phyloP scores from a whole-genome alignment of 192 early-diverging fungal species.

The Umbelopsis vinacea region DNA sequence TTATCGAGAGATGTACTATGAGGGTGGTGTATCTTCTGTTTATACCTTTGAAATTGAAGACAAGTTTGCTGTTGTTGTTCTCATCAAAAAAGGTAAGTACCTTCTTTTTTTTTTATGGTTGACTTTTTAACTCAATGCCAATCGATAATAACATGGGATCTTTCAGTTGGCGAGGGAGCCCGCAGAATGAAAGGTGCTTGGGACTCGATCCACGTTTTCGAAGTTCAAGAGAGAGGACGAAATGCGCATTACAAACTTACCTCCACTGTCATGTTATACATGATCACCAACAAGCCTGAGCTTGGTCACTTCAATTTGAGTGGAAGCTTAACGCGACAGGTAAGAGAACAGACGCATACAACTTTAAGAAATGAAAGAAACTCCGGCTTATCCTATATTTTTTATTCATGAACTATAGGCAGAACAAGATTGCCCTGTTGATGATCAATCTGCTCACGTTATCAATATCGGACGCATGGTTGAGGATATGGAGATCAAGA shows the following conservation, averaged over 20 bases:
- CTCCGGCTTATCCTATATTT: background rate
- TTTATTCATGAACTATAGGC: conserved; percentile 49
- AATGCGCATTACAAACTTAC: conserved; percentile 95
- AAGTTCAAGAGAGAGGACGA: conserved; percentile 84
- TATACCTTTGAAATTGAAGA: conserved; percentile 76
- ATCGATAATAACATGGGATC: background rate
- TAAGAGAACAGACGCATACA: conserved; percentile 26
- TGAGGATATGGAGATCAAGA: conserved; percentile 98
- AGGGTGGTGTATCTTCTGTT: conserved; percentile 95
- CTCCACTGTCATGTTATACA: conserved; percentile 94
- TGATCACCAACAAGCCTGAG: conserved; percentile 70
- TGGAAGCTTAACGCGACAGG: conserved; percentile 93
- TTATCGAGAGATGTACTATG: conserved; percentile 94
- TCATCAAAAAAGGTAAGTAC: conserved; percentile 92
- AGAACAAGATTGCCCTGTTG: conserved; percentile 82
- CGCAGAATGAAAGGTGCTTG: conserved; percentile 87
- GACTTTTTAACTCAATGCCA: background rate
- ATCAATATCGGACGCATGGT: conserved; percentile 95
- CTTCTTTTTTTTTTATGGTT: too few relatives aligned
- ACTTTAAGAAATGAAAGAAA: background rate
- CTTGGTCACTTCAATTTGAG: conserved; percentile 82
- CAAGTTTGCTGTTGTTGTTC: conserved; percentile 90
- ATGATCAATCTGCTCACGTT: conserved; percentile 78
- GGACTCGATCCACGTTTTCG: conserved; percentile 98
- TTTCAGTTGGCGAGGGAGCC: conserved; percentile 63